Percentiles rank a stretch among this genome's conserved stretches.
phyloP scores from a whole-genome alignment of 768 basidiomycete species.

The Suillus brevipes region DNA sequence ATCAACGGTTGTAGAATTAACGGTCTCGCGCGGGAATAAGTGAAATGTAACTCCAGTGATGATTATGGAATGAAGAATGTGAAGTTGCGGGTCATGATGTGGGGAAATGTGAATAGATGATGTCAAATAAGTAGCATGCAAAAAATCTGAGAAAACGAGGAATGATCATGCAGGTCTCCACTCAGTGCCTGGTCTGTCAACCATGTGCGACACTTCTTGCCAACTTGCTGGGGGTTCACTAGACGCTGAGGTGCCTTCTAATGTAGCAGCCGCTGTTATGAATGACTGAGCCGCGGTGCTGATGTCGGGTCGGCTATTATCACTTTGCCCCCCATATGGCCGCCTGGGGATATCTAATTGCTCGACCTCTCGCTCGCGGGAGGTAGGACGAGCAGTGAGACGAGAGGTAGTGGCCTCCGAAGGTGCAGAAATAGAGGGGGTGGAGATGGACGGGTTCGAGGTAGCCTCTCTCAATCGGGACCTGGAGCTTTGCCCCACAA shows the following conservation, averaged over 20 bases:
- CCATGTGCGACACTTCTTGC: constrained; percentile 46
- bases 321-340: constrained; percentile 13
- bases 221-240: constrained; percentile 49
- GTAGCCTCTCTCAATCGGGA: constrained; percentile 18
- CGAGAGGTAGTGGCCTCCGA: constrained; percentile 27
- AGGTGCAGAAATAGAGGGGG: constrained; percentile 24
- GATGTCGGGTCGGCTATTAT: constrained; percentile 55
- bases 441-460: constrained; percentile 14
- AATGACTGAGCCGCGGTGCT: constrained; percentile 72
- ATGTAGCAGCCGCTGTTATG: constrained; percentile 62
- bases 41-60: constrained; percentile 7
- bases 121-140: constrained; percentile 34
- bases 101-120: constrained; percentile 18
- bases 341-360: constrained; percentile 30
- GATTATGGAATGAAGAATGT: constrained; percentile 1
- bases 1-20: constrained; percentile 15
- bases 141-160: constrained; percentile 19
- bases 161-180: constrained; percentile 41
- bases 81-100: constrained; percentile 7
- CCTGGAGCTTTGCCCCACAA: constrained; percentile 11
- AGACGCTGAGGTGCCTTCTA: constrained; percentile 55
- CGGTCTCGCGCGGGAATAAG: constrained; percentile 14
- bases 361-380: constrained; percentile 20
- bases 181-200: constrained; percentile 37
- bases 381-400: constrained; percentile 20